A percentile compares a stretch with the other conserved stretches of the same genome.
Conservation (phyloP, 805 yeast species). For the Debaryomyces prosopidis region DNA sequence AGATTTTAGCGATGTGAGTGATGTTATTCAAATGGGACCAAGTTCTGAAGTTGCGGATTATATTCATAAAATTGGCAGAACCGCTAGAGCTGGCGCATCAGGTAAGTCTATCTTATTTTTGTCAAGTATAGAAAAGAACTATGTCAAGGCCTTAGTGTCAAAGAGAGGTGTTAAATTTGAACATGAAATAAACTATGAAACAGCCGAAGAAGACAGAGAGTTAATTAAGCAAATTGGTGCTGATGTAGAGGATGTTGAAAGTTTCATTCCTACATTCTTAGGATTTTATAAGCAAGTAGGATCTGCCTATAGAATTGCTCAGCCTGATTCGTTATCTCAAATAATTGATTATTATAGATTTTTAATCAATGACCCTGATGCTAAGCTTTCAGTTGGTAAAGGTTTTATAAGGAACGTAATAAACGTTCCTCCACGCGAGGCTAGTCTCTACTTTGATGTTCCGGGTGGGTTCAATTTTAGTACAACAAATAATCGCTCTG, state of each 20-base stretch:
- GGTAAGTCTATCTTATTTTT: slow-evolving; percentile 71
- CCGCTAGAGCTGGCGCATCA: slow-evolving; percentile 85
- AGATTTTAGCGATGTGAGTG: slow-evolving; percentile 87
- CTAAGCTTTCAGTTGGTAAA: slow-evolving; percentile 17
- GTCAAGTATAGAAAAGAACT: slow-evolving; percentile 57
- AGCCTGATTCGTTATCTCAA: slow-evolving; percentile 30
- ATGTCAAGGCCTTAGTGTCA: slow-evolving; percentile 46
- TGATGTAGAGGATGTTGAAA: slow-evolving; percentile 21
- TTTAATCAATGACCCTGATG: slow-evolving; percentile 18
- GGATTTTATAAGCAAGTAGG: slow-evolving; percentile 29
- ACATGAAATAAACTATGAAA: slow-evolving; percentile 40
- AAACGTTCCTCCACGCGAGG: slow-evolving; percentile 26
- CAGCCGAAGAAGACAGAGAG: slow-evolving; percentile 33
- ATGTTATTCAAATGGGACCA: slow-evolving; percentile 82
- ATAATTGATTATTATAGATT: slow-evolving; percentile 23
- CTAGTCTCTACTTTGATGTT: slow-evolving; percentile 20
- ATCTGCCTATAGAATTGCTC: slow-evolving; percentile 18
- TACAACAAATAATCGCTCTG: slow-evolving; percentile 7
- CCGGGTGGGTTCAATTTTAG: slow-evolving; percentile 25
- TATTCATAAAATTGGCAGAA: slow-evolving; percentile 92
- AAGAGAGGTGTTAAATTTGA: slow-evolving; percentile 57
- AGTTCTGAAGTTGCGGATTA: slow-evolving; percentile 76
- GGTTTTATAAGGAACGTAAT: slow-evolving; percentile 19
- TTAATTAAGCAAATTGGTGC: slow-evolving; percentile 13
- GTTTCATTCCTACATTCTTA: slow-evolving; percentile 25